Evolutionary conservation across 805 yeast genomes (phyloP), one percentile per base, ranked within the genome.

Genomic region (Yarrowia sp.): DNA sequence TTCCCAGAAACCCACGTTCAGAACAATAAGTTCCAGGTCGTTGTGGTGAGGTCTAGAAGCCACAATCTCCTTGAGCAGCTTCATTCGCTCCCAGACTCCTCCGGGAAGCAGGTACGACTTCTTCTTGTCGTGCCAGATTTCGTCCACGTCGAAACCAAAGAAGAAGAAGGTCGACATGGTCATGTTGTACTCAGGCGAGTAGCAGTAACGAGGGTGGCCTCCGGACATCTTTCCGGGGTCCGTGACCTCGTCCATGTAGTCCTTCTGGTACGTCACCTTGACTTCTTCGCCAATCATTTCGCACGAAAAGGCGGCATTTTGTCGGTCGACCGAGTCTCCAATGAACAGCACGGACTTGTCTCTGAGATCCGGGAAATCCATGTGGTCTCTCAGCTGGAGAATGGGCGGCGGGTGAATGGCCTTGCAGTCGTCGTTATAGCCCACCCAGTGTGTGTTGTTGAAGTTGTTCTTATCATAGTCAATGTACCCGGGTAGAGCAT

Each of bases 1-100:
- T 22, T 68, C 70, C 70, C 70, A 68, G 46, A 68, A 65, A 4
- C 70, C 70, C 40, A 65, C 67, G 53, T 68, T 68, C 3, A 68
- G 42, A 3, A 67, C 49, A 12, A 65, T 59, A 14, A 68, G 43
- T 19, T 68, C 69, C 8, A 68, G 35, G 19, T 68, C 70, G 38
- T 59, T 15, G 16, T 65, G 69, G n/a, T 63, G 67, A 14, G 67
- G 67, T 2, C 58, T 35, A 3, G 69, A 45, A 5, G 14, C 4
- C n/a, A 64, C 53, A 22, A 56, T 53, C 35, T 32, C 36, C 22
- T 42, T 52, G 12, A 65, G 22, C 35, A 68, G 41, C 42, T 41
- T 41, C 55, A 64, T 45, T 42, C 70, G 46, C 26, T 63, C 67
- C 53, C 52, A 46, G 7, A 56, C 67, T 2, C 50, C 52, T 1